These are phyloP conservation scores for Dictyophora rubrovolvata DNA, from an alignment of 768 basidiomycete genomes.

Conservation along the genomic window DNA sequence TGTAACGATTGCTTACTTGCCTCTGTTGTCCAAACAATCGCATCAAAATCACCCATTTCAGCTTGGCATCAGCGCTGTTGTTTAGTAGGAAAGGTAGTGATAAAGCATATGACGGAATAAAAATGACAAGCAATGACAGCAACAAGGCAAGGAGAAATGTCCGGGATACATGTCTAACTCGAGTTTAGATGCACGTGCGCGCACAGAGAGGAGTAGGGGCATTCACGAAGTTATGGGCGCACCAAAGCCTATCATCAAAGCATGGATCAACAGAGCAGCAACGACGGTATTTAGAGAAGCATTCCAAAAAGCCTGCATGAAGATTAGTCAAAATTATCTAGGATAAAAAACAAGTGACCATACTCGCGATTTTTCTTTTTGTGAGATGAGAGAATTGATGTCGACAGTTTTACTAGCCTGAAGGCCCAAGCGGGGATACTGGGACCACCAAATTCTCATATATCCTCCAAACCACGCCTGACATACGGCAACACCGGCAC, in stretches of 20 bases:
- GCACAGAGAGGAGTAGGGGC: not conserved
- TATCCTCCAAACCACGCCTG: slow-evolving; percentile 68
- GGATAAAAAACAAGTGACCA: slow-evolving; percentile 5
- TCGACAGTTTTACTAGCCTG: slow-evolving; percentile 22
- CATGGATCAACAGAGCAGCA: slow-evolving; percentile 37
- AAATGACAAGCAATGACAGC: slow-evolving; percentile 53
- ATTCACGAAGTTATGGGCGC: slow-evolving; percentile 56
- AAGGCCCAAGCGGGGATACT: not conserved
- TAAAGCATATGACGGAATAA: slow-evolving; percentile 60
- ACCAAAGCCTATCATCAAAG: slow-evolving; percentile 56
- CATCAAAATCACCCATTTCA: slow-evolving; percentile 58
- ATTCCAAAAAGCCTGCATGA: slow-evolving; percentile 35
- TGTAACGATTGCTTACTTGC: slow-evolving; percentile 30
- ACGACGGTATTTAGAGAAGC: slow-evolving; percentile 46
- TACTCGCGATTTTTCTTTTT: slow-evolving; percentile 26
- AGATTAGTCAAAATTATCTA: slow-evolving; percentile 8
- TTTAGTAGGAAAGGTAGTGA: slow-evolving; percentile 44
- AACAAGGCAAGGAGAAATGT: slow-evolving; percentile 65
- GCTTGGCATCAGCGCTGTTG: slow-evolving; percentile 32
- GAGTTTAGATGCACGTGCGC: not conserved
- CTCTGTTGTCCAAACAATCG: slow-evolving; percentile 72
- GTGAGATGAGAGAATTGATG: slow-evolving; percentile 32
- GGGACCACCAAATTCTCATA: slow-evolving; percentile 44
- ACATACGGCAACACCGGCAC: slow-evolving; percentile 41
- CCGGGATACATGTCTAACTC: slow-evolving; percentile 38